phyloP scores from a whole-genome alignment of 225 moss, liverwort and hornwort genomes.

The Sphagnum contortum region DNA sequence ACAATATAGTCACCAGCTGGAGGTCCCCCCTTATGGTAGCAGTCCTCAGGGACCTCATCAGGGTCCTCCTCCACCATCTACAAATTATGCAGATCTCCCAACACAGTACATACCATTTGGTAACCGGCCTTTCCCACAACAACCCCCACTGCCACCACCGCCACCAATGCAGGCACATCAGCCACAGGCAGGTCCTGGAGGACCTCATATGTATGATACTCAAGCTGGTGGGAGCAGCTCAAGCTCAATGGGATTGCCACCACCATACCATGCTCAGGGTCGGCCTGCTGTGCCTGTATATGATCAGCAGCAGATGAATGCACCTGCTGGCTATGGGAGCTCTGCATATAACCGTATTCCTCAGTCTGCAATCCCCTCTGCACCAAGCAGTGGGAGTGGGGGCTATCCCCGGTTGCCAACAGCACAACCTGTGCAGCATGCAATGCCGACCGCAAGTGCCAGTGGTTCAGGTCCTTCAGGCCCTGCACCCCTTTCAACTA shows the following conservation, averaged over 20 bases:
- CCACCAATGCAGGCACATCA: slow-evolving; percentile 31
- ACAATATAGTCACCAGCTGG: slow-evolving; percentile 41
- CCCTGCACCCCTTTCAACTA: slow-evolving; percentile 21
- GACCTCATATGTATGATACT: slow-evolving; percentile 50
- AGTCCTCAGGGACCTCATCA: slow-evolving; percentile 28
- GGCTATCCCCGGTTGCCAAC: slow-evolving; percentile 75
- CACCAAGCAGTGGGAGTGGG: slow-evolving; percentile 37
- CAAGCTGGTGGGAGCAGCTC: slow-evolving; percentile 29
- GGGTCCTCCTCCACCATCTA: slow-evolving; percentile 16
- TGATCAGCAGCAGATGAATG: slow-evolving; percentile 28
- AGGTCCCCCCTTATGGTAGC: slow-evolving; percentile 41
- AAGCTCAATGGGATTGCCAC: slow-evolving; percentile 41
- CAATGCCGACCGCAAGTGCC: slow-evolving; percentile 38
- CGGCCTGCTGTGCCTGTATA: slow-evolving; percentile 41
- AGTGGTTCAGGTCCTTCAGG: slow-evolving; percentile 24
- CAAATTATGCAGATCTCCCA: slow-evolving; percentile 25
- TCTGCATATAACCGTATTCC: slow-evolving; percentile 51
- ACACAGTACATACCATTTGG: slow-evolving; percentile 48
- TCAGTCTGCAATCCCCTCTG: slow-evolving; percentile 42
- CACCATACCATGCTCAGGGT: slow-evolving; percentile 47
- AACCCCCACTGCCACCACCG: slow-evolving; percentile 24
- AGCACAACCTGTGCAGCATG: slow-evolving; percentile 64
- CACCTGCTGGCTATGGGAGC: slow-evolving; percentile 37
- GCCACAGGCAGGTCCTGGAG: slow-evolving; percentile 39
- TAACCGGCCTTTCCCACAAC: slow-evolving; percentile 28